Conservation (phyloP, 495 filamentous ascomycete species). For the Haplographium delicatum region DNA sequence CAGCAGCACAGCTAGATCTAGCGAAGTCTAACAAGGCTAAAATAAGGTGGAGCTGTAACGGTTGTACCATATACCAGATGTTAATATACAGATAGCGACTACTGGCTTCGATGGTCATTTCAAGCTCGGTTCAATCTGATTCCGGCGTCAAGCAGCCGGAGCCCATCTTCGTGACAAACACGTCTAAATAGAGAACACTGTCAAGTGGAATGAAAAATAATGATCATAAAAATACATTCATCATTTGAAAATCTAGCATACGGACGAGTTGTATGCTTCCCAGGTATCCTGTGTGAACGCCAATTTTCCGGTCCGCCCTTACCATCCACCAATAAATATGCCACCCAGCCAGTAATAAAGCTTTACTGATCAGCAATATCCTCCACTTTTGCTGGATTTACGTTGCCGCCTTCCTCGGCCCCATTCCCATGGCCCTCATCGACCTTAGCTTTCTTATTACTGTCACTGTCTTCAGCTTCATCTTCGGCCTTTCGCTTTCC, state of each 20-base stretch:
- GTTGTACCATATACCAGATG: no score
- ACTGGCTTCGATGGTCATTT: no score
- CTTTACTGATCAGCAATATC: constrained; percentile 14
- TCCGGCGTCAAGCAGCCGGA: no score
- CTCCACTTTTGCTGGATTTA: constrained; percentile 21
- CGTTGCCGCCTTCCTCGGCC: constrained; percentile 28
- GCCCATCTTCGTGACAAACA: no score
- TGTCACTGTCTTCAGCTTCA: constrained; percentile 31
- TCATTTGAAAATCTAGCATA: background rate
- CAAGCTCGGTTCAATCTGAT: no score
- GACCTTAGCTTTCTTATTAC: constrained; percentile 34
- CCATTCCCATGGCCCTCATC: constrained; percentile 23
- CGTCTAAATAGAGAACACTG: no score
- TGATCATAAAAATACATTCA: background rate
- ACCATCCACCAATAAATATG: constrained; percentile 1
- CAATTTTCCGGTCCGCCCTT: constrained; percentile 5
- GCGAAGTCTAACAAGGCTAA: no score
- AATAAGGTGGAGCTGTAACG: no score
- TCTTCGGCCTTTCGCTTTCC: constrained; percentile 44
- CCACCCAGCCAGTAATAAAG: background rate
- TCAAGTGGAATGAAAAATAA: no score
- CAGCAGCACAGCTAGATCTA: no score
- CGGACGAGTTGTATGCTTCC: background rate
- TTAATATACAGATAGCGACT: no score
- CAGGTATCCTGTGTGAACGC: background rate